Conservation (phyloP, 176 grass and related monocot genomes). For the Eleusine coracana region DNA sequence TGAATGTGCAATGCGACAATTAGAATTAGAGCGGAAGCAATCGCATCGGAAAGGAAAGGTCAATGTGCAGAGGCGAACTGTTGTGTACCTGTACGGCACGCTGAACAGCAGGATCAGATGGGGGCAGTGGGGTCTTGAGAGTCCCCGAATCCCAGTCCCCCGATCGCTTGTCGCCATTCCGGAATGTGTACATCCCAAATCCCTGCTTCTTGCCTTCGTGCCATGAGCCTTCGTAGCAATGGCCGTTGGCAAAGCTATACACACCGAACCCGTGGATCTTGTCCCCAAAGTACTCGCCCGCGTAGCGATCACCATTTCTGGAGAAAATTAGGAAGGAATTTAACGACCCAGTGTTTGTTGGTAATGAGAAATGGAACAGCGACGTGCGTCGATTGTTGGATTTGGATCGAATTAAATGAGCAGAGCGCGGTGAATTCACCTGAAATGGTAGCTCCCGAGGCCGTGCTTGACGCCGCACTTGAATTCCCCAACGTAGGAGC, state of each 20-base stretch:
- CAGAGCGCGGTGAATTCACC: conserved; percentile 33
- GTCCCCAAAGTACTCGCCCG: conserved; percentile 72
- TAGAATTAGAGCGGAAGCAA: conserved; percentile 32
- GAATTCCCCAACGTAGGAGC: conserved; percentile 73
- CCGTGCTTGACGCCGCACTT: conserved; percentile 70
- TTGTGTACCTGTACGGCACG: conserved; percentile 54
- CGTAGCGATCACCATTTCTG: conserved; percentile 68
- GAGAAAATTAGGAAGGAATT: conserved; percentile 11
- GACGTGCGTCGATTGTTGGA: background rate
- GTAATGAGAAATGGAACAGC: conserved; percentile 15
- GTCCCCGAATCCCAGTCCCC: conserved; percentile 61
- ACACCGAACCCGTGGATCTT: conserved; percentile 70
- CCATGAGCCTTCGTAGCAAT: conserved; percentile 79
- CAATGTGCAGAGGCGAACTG: background rate
- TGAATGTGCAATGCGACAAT: conserved; percentile 35
- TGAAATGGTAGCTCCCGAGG: conserved; percentile 63
- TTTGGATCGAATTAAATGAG: background rate
- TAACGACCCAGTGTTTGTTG: background rate
- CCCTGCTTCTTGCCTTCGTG: conserved; percentile 79
- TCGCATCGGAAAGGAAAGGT: background rate
- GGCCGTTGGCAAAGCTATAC: conserved; percentile 63
- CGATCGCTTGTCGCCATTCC: conserved; percentile 49
- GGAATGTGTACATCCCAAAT: conserved; percentile 59
- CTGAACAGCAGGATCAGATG: conserved; percentile 43
- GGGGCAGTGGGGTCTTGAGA: conserved; percentile 42